Evolutionary conservation across 176 grass and related monocot genomes (phyloP), one percentile per base, ranked within the genome.

Genomic region (Avena sativa): DNA sequence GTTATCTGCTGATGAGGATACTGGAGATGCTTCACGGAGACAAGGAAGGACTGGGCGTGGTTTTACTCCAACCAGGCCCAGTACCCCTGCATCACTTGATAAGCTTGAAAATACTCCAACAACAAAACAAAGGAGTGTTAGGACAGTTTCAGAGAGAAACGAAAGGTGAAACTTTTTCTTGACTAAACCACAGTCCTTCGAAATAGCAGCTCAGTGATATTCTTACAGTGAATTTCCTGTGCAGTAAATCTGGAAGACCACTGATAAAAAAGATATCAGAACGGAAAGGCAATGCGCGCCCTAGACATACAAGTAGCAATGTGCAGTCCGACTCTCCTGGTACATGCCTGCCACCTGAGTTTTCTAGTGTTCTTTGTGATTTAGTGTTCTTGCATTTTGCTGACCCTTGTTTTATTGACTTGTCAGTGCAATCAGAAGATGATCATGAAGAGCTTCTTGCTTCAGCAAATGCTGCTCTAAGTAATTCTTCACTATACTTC

Each of bases 181-280:
- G 83, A 26, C 79, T 86, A 76, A 76, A 83, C 20, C 71, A 53
- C 15, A 71, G 23, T 63, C 55, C 32, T 83, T 66, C 81, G 47
- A 68, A 74, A 70, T 82, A 60, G 26, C 14, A 6, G 49, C 67
- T 93, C 28, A 73, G 71, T 13, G 12, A 73, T 52, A 83, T 62
- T 89, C 78, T 81, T 77, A 90, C 26, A 48, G 13, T 65, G 50
- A 88, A 80, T 81, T 85, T 84, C 90, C 67, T n/a, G 4, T 82
- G 72, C 75, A 98, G 93, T 92, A 93, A 91, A 91, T 90, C 93
- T 90, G 93, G 93, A 73, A 89, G 93, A 76, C 86, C 91, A 62
- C 81, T 91, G 82, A 85, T 87, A 38, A 94, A 97, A 46, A 97
- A 97, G 61, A 85, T 93, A 81, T 97, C 95, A 21, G 95, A 97